phyloP scores from a whole-genome alignment of 2,329 filamentous ascomycete species.

The Amylocarpus encephaloides region DNA sequence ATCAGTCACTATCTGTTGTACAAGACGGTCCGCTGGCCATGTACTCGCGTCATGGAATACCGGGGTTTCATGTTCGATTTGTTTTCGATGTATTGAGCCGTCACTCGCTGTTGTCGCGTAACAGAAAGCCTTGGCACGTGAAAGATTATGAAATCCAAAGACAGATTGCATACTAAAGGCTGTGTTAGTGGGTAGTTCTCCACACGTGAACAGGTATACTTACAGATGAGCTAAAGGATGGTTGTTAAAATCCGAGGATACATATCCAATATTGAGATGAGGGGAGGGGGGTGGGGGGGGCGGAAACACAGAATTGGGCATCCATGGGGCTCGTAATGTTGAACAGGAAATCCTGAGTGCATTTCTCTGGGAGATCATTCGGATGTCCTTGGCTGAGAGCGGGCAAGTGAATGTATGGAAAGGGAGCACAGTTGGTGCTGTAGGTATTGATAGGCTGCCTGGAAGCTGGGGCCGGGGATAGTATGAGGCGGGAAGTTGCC shows the following conservation, averaged over 20 bases:
- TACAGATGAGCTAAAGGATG: constrained; percentile 87
- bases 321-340: constrained; percentile 80
- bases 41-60: constrained; percentile 82
- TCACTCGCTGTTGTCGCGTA: constrained; percentile 94
- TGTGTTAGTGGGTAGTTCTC: background rate
- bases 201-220: constrained; percentile 29
- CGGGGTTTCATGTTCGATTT: constrained; percentile 89
- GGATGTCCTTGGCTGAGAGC: constrained; percentile 82
- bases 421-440: constrained; percentile 87
- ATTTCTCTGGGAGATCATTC: constrained; percentile 91
- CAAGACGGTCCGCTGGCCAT: constrained; percentile 79
- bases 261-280: constrained; percentile 85
- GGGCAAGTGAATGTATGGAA: constrained; percentile 98
- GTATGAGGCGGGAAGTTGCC: constrained; percentile 46
- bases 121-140: constrained; percentile 76
- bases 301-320: constrained; percentile 72
- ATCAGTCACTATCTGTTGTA: constrained; percentile 80
- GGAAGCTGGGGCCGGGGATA: constrained; percentile 74
- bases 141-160: constrained; percentile 78
- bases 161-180: constrained; percentile 81
- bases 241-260: constrained; percentile 98
- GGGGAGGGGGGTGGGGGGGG: constrained; percentile 78
- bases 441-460: constrained; percentile 65
- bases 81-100: constrained; percentile 77
- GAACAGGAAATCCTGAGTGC: constrained; percentile 88